phyloP scores from a whole-genome alignment of 176 grass and related monocot genomes.

The Metroxylon sagu region DNA sequence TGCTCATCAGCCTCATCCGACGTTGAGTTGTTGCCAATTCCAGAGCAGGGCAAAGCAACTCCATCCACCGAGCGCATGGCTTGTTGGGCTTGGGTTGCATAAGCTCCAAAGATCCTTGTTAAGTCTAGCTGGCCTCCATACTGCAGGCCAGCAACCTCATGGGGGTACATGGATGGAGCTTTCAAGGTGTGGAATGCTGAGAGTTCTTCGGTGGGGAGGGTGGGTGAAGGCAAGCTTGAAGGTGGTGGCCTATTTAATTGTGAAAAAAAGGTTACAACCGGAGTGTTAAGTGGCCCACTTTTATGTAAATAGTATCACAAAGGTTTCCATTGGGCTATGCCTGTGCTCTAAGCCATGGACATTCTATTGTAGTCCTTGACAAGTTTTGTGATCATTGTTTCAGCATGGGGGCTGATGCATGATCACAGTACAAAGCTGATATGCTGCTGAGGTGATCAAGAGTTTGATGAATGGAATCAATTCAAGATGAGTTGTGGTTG shows the following conservation, averaged over 20 bases:
- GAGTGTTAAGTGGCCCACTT: background rate
- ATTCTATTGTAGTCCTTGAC: constrained; percentile 22
- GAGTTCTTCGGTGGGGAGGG: constrained; percentile 41
- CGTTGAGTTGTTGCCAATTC: constrained; percentile 18
- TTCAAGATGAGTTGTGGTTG: too few species aligned
- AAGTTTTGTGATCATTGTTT: constrained; percentile 60
- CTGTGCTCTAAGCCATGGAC: constrained; percentile 6
- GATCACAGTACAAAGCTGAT: background rate
- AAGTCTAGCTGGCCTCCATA: constrained; percentile 17
- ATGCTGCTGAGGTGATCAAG: background rate
- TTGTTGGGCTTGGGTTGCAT: constrained; percentile 10
- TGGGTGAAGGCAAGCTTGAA: constrained; percentile 38
- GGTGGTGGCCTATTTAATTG: constrained; percentile 67
- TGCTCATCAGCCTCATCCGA: constrained; percentile 31
- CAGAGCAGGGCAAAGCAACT: constrained; percentile 13
- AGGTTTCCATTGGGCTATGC: background rate
- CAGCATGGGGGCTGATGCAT: too few species aligned
- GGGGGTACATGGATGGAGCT: too few species aligned
- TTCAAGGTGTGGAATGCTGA: background rate
- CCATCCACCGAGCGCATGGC: constrained; percentile 35
- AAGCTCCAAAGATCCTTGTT: constrained; percentile 5
- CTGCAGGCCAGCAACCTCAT: too few species aligned
- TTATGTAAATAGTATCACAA: background rate
- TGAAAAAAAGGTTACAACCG: background rate
- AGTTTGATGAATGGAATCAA: background rate